Evolutionary conservation across 208 protist species (phyloP).

Genomic region (Kentomonas sorsogonicus): DNA sequence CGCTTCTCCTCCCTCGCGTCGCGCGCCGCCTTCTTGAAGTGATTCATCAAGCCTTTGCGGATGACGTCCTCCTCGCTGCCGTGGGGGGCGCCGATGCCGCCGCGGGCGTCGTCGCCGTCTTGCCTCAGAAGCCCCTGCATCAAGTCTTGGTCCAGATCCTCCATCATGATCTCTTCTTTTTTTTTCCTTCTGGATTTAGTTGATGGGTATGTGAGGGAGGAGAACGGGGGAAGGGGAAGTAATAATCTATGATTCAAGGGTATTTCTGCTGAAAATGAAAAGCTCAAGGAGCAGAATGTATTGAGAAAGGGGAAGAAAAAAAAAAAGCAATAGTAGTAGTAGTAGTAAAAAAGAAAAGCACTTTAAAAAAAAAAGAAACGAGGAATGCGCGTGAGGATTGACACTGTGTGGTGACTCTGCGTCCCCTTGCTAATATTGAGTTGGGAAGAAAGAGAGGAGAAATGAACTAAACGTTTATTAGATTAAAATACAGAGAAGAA

Average conservation of each 20-base stretch:
- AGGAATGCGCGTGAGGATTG: background rate
- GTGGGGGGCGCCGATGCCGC: conserved; percentile 36
- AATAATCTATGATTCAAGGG: no score
- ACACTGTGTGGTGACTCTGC: background rate
- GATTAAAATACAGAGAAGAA: no score
- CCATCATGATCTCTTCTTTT: no score
- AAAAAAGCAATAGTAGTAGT: background rate
- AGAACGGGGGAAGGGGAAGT: no score
- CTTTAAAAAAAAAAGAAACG: background rate
- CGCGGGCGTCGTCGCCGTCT: conserved; percentile 57
- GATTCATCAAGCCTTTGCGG: conserved; percentile 82
- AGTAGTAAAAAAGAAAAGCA: background rate
- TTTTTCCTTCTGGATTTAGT: no score
- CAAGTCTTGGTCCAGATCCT: no score
- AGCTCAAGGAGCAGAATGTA: no score
- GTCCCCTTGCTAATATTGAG: no score
- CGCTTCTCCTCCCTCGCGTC: conserved; percentile 27
- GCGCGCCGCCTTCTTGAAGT: conserved; percentile 60
- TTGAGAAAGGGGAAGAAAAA: background rate
- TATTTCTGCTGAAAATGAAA: background rate
- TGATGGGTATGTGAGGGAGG: no score
- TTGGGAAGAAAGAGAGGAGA: no score
- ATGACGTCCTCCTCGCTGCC: conserved; percentile 87
- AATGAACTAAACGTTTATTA: no score
- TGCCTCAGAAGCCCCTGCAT: no score